Evolutionary conservation across 1,139 yeast species (phyloP), one percentile per base, ranked within the genome.

Genomic region (Suhomyces coccinellae): DNA sequence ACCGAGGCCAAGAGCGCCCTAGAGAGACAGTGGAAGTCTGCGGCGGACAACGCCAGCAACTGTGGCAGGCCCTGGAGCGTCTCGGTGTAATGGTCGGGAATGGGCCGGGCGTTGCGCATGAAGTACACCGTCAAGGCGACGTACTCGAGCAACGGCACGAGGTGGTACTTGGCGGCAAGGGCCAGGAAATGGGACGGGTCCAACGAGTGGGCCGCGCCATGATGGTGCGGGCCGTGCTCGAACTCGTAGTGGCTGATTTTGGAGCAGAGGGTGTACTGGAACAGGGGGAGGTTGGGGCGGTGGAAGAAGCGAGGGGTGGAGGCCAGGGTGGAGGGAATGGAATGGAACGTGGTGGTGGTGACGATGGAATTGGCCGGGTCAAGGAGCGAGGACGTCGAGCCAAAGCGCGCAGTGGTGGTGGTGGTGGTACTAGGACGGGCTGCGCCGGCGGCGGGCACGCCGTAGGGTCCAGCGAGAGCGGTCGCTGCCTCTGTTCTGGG

Each of bases 11-110:
- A 3, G n/a, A 34, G 7, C 8, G 34, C 33, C n/a, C 29, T 24
- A 6, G 34, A 12, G n/a, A 40, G 35, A 4, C 22, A 15, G 16
- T 28, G 24, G 29, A 20, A 34, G 14, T 34, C 32, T 3, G 13
- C 24, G 11, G 22, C 26, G 13, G 29, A 12, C 30, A 35, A 28
- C 8, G 14, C 11, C 14, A n/a, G 37, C 24, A 40, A 12, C 12
- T 26, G 17, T 7, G 13, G 15, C 11, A 20, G 12, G 11, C 16
- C n/a, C 14, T 20, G 26, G 15, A 34, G 29, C 10, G 10, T 17
- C n/a, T 40, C 26, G 16, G 32, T 20, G 32, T 40, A 40, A 2
- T 17, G 13, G 7, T 40, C 35, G 6, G 38, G 43, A 29, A 40
- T 34, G 14, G 34, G 38, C 14, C 15, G 33, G 12, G 30, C 27